These are phyloP conservation scores for Pseudogymnoascus sp. DNA, from an alignment of 2,329 filamentous ascomycete species.

Conservation along the genomic window DNA sequence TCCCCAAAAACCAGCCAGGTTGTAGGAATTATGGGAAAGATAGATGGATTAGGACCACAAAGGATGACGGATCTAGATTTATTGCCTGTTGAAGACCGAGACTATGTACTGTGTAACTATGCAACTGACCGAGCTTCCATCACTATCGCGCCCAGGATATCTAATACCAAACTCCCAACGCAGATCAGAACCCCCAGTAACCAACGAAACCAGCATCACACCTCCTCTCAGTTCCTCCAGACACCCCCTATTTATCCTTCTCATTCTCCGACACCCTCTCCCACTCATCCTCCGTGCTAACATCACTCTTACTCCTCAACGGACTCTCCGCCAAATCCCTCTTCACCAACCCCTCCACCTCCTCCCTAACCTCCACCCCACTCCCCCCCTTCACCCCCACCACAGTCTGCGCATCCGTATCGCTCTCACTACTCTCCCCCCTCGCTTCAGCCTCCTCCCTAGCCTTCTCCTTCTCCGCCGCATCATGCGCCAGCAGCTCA, in stretches of 20 bases:
- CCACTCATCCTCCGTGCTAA: constrained; percentile 95
- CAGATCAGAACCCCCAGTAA: not conserved
- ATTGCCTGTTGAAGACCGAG: not conserved
- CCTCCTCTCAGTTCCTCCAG: not conserved
- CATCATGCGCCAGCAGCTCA: constrained; percentile 46
- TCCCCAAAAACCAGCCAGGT: not conserved
- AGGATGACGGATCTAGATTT: not conserved
- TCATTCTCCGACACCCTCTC: constrained; percentile 80
- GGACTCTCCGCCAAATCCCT: constrained; percentile 22
- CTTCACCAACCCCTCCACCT: constrained; percentile 12
- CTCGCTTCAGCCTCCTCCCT: constrained; percentile 32
- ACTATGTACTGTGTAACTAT: not conserved
- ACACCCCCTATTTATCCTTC: constrained; percentile 41
- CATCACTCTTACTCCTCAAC: constrained; percentile 41
- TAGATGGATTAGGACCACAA: not conserved
- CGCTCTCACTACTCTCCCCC: constrained; percentile 27
- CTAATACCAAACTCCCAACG: not conserved
- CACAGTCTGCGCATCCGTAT: constrained; percentile 44
- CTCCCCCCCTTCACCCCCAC: constrained; percentile 30
- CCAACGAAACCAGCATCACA: not conserved
- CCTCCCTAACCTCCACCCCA: constrained; percentile 20
- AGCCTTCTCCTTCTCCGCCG: constrained; percentile 32
- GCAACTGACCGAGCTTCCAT: not conserved
- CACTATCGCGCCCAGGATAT: not conserved
- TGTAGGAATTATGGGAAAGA: not conserved